These are phyloP conservation scores for Alnus glutinosa DNA, from an alignment of 306 rosid species.

Conservation along the genomic window DNA sequence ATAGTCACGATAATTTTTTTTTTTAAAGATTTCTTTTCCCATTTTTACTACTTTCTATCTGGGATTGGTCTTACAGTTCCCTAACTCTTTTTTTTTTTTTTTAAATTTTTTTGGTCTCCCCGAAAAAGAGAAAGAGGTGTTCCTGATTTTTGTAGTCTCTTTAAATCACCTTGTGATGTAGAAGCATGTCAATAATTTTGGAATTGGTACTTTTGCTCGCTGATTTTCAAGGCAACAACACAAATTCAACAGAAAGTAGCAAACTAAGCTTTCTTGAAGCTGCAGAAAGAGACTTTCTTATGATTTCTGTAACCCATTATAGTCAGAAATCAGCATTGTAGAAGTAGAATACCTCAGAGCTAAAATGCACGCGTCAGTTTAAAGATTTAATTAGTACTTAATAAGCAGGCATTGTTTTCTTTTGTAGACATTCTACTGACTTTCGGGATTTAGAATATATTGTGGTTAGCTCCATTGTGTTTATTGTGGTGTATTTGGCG, in stretches of 20 bases:
- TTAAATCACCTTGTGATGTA: background rate
- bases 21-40: background rate
- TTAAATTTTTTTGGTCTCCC: background rate
- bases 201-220: background rate
- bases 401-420: background rate
- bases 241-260: background rate
- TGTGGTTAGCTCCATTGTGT: no score
- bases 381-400: background rate
- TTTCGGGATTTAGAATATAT: background rate
- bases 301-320: background rate
- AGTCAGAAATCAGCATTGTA: background rate
- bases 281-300: background rate
- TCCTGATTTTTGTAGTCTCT: background rate
- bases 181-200: background rate
- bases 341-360: background rate
- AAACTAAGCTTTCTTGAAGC: background rate
- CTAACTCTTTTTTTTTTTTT: background rate
- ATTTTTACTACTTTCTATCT: background rate
- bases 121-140: background rate
- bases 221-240: background rate
- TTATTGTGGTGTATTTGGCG: no score
- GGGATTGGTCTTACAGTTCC: background rate
- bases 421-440: background rate
- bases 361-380: background rate
- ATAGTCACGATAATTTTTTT: background rate